A percentile compares a stretch with the other conserved stretches of the same genome.
These are phyloP conservation scores for Lentinula sp. DNA, from an alignment of 768 basidiomycete species.

Conservation along the genomic window DNA sequence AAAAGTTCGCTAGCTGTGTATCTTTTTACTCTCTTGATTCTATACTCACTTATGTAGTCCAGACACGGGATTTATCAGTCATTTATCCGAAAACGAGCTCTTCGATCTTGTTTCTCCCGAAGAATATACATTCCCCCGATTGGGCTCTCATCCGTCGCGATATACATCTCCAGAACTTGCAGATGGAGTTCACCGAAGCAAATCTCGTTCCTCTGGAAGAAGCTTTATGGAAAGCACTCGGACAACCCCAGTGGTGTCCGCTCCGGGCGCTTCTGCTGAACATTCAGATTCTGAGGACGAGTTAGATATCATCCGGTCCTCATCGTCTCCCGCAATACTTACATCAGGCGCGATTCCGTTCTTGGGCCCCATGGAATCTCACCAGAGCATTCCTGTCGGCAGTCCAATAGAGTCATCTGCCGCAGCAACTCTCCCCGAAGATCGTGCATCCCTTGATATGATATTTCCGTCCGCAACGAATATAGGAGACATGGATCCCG, in stretches of 20 bases:
- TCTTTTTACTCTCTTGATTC: neutral
- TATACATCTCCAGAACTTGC: neutral
- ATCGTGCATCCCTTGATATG: neutral
- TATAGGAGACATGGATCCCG: neutral
- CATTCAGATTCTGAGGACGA: slow-evolving; percentile 20
- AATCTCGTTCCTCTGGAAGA: neutral
- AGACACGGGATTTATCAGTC: slow-evolving; percentile 23
- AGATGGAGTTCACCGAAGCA: neutral
- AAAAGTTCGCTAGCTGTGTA: slow-evolving; percentile 32
- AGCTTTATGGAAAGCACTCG: neutral
- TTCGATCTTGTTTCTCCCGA: slow-evolving; percentile 4
- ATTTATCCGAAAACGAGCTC: slow-evolving; percentile 8
- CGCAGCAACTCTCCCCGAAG: neutral
- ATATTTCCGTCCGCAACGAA: neutral
- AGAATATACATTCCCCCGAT: neutral
- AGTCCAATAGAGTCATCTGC: neutral
- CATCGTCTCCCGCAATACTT: slow-evolving; percentile 5
- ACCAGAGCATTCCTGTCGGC: neutral
- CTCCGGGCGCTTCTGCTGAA: neutral
- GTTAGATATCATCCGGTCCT: slow-evolving; percentile 32
- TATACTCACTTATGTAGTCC: slow-evolving; percentile 18
- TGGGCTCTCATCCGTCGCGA: neutral
- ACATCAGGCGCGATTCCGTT: neutral
- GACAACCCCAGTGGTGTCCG: neutral
- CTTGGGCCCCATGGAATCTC: neutral